phyloP scores from a whole-genome alignment of 75 land plant species.

The Gnetum montanum region DNA sequence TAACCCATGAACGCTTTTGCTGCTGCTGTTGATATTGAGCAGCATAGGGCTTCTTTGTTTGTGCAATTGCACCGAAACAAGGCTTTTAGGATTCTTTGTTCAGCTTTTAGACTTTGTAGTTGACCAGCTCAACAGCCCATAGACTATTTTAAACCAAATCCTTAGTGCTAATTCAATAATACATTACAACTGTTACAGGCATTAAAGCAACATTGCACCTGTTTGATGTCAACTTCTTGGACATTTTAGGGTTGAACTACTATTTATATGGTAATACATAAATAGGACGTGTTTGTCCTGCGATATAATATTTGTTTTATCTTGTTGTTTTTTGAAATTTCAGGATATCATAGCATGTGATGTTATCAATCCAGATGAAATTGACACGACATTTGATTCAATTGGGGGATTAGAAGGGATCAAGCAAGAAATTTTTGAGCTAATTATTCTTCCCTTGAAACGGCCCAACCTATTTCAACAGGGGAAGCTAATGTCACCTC shows the following conservation, averaged over 20 bases:
- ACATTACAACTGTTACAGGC: not conserved
- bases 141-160: not conserved
- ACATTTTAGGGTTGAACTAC: too few species aligned
- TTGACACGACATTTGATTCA: constrained; percentile 84
- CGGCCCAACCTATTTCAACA: constrained; percentile 83
- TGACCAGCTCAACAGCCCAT: too few species aligned
- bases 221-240: too few species aligned
- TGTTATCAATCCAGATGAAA: constrained; percentile 91
- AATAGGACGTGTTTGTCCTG: not conserved
- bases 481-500: constrained; percentile 86
- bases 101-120: too few species aligned
- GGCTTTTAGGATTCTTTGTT: too few species aligned
- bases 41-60: too few species aligned
- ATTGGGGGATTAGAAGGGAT: constrained; percentile 89
- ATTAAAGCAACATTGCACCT: too few species aligned
- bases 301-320: not conserved
- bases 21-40: too few species aligned
- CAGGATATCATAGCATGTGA: constrained; percentile 99
- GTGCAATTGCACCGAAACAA: too few species aligned
- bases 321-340: not conserved
- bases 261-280: not conserved
- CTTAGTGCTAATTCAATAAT: not conserved
- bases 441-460: constrained; percentile 83
- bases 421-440: constrained; percentile 67
- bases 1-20: too few species aligned